Percentiles rank a stretch among this genome's conserved stretches.
Evolutionary conservation across 306 rosid genomes (phyloP).

Genomic region (Castanea sativa): DNA sequence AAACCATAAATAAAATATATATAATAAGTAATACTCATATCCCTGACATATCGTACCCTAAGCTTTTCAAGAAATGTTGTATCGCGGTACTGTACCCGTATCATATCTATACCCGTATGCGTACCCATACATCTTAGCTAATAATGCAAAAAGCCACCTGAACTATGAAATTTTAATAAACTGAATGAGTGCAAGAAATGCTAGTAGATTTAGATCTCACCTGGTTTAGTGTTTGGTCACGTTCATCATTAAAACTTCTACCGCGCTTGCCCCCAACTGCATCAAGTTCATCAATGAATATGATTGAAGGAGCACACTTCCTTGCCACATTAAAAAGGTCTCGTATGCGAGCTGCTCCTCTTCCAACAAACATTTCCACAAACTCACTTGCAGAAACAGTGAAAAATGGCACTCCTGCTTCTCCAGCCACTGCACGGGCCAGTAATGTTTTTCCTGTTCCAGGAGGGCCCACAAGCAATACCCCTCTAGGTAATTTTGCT

Average conservation of each 20-base stretch:
- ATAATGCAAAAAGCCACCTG: background rate
- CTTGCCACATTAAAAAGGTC: conserved; percentile 86
- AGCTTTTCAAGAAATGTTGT: no score
- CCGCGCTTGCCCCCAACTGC: conserved; percentile 98
- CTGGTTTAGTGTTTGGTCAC: conserved; percentile 94
- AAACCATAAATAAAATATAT: no score
- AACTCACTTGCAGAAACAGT: conserved; percentile 96
- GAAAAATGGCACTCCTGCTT: conserved; percentile 95
- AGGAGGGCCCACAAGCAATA: conserved; percentile 90
- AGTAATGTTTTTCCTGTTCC: conserved; percentile 97
- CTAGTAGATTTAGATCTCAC: conserved; percentile 27
- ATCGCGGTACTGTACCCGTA: no score
- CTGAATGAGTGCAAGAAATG: conserved; percentile 4
- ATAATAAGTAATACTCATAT: no score
- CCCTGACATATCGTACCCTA: no score
- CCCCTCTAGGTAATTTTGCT: conserved; percentile 91
- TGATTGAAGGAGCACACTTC: conserved; percentile 76
- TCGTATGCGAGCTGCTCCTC: conserved; percentile 96
- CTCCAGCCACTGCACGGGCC: conserved; percentile 98
- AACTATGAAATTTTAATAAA: background rate
- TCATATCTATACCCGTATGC: no score
- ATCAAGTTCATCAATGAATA: conserved; percentile 96
- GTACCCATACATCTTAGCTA: no score
- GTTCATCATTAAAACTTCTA: conserved; percentile 92
- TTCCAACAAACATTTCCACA: conserved; percentile 94